Base-by-base conservation (phyloP, 2,329 filamentous ascomycete genomes). In the Leptographium lundbergii region DNA sequence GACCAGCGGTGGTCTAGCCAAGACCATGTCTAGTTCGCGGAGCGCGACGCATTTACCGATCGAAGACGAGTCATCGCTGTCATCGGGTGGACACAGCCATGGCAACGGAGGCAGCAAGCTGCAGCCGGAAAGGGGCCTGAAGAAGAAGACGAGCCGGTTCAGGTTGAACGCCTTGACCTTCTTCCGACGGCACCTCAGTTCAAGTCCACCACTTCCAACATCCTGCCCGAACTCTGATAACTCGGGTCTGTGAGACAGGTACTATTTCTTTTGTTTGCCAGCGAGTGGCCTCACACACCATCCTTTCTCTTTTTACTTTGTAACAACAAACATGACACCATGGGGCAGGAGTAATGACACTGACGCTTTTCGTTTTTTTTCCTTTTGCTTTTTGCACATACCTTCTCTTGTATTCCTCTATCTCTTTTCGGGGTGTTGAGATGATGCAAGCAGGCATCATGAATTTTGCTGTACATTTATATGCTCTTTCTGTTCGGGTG, bases 61-160 rank as follows among this genome's bases (percentile, higher is more conserved):
- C 19, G 71, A 73, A 56, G 70, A 74, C 57, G 71, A 73, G 45
- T 63, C 65, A 42, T 71, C 69, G 22, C 54, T 61, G 54, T 66
- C 57, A 1, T 70, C 69, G 6, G 39, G 57, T 11, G n/a, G 53
- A 1, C 25, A 57, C 54, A 69, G 68, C 19, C 74, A 73, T 54
- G 73, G 74, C 66, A 72, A 74, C 27, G 72, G 77, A 27, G 77
- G 75, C 61, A 73, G 74, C 13, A 60, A 51, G 54, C n/a, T 19
- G 4, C 47, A 53, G 36, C 53, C 64, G 9, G 76, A 81, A 36
- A 72, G 75, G 61, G 70, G 73, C 14, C 70, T 86, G 22, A 81
- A 77, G 68, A 86, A 86, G 71, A 83, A 81, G 69, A 74, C 81
- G 6, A 85, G 82, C 65, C 75, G 82, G 48, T 86, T 86, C 65